Evolutionary conservation across 768 basidiomycete species (phyloP), one percentile per base, ranked within the genome.

Genomic region (Tylopilus felleus): DNA sequence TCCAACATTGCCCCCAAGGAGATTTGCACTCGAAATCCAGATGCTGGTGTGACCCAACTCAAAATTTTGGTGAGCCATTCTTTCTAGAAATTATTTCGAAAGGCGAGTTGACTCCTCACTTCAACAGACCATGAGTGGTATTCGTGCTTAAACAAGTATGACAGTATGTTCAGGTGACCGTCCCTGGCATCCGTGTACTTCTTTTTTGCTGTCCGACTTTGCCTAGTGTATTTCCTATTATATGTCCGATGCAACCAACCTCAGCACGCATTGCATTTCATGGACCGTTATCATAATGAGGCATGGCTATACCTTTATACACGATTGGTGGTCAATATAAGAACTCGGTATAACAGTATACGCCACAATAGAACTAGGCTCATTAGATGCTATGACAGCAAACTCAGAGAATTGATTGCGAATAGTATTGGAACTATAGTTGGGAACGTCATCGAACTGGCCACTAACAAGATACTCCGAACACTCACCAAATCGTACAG

Each of bases 401-500:
- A 50, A 49, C 44, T 82, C 74, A 83, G 57, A 93, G 65, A 76
- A 93, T 93, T 49, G 89, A 93, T 69, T 95, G 92, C 23, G 91
- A 93, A 69, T 93, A 93, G 67, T 94, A 95, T 77, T 95, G 93
- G 73, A 87, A 95, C 92, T 94, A 62, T 31, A 48, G 22, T 31
- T 19, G 48, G 21, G 28, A 28, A 35, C 29, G 33, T 53, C 19
- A 52, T 22, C 27, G 36, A 53, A 58, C 44, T 36, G 13, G 52
- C 27, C 9, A 38, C 47, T 28, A 40, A 31, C 38, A 12, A 36
- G 33, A 44, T 5, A 36, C 59, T 14, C 19, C 21, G 29, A 25
- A 38, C 29, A 65, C 87, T 64, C 65, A 93, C 91, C 56, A 93
- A 97, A 71, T 99, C 97, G 68, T 99, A 99, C 31, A 98, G 71